Base-by-base conservation (phyloP, 2,329 filamentous ascomycete genomes). In the Cryoendolithus antarcticus region DNA sequence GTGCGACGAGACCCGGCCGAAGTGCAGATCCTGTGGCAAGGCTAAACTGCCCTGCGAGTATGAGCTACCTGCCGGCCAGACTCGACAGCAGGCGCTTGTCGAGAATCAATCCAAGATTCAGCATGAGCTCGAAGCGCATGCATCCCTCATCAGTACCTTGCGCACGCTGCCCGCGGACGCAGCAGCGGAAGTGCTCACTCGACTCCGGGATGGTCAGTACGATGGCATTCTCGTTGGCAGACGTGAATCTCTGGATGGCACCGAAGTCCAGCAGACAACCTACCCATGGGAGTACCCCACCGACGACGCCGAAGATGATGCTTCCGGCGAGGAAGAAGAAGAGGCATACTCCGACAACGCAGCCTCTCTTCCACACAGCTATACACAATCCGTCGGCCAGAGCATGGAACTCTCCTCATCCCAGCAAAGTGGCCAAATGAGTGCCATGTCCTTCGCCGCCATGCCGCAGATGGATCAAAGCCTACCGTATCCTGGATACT, bases 51-150 rank as follows among this genome's bases (percentile, higher is more conserved):
- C 39, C 13, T 41, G 39, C 33, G 29, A 34, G 7, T 41, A 41
- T 27, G 39, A 41, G 12, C 39, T 41, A 11, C 39, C 39, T 6
- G 34, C 39, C 21, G 39, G 39, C 5, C 39, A 41, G 27, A 41
- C 39, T 6, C 39, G 39, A 8, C 34, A 34, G 12, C 39, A 41
- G 21, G 39, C 39, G 4, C 32, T 41, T 34, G 30, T 41, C 6
- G 39, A 41, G 11, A 41, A 35, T 31, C 39, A 41, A 29, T 35
- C 36, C 27, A 34, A 35, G 24, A 34, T 41, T 10, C 19, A 31
- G 30, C 34, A 41, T n/a, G 39, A 41, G 24, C 30, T 41, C 1
- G 30, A 41, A 21, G 29, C 39, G 5, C 34, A 41, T 15, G 21
- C 39, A 5, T 41, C 39, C 8, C 30, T 41, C n/a, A 36, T 41